Evolutionary conservation across 768 basidiomycete species (phyloP).

Genomic region (Calocybe indica): DNA sequence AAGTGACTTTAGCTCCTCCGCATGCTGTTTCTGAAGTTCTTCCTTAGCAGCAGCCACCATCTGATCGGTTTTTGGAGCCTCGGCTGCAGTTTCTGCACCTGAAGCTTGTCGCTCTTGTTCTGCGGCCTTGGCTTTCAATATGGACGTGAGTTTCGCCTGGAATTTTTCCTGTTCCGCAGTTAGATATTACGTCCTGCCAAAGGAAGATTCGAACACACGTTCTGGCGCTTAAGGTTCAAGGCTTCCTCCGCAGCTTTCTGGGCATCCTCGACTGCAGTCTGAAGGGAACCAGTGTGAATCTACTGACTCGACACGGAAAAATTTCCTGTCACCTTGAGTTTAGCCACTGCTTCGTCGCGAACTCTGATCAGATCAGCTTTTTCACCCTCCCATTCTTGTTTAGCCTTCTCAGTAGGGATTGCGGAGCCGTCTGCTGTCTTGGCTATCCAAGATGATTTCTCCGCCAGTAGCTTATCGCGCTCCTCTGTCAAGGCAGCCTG

Average conservation of each 20-base stretch:
- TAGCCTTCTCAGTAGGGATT: slow-evolving; percentile 20
- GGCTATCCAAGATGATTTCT: slow-evolving; percentile 42
- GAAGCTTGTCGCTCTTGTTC: slow-evolving; percentile 43
- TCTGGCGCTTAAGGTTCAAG: slow-evolving; percentile 36
- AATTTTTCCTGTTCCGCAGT: slow-evolving; percentile 49
- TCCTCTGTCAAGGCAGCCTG: slow-evolving; percentile 53
- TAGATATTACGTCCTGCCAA: background rate
- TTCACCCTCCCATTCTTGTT: slow-evolving; percentile 49
- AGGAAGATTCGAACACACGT: slow-evolving; percentile 19
- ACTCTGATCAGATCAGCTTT: slow-evolving; percentile 51
- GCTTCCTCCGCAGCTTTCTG: slow-evolving; percentile 39
- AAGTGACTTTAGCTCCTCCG: slow-evolving; percentile 51
- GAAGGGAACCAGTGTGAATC: background rate
- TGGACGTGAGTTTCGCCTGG: slow-evolving; percentile 44
- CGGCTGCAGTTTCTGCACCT: slow-evolving; percentile 49
- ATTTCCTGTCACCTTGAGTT: slow-evolving; percentile 40
- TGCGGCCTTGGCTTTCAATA: slow-evolving; percentile 44
- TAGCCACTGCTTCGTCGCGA: slow-evolving; percentile 54
- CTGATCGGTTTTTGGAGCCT: slow-evolving; percentile 32
- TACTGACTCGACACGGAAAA: background rate
- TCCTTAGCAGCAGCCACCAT: slow-evolving; percentile 22
- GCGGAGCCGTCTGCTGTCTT: slow-evolving; percentile 21
- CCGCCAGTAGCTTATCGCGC: slow-evolving; percentile 54
- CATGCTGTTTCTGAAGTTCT: slow-evolving; percentile 46
- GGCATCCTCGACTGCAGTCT: slow-evolving; percentile 37